Base-by-base conservation (phyloP, 2,329 filamentous ascomycete genomes). In the Talaromyces sp. region DNA sequence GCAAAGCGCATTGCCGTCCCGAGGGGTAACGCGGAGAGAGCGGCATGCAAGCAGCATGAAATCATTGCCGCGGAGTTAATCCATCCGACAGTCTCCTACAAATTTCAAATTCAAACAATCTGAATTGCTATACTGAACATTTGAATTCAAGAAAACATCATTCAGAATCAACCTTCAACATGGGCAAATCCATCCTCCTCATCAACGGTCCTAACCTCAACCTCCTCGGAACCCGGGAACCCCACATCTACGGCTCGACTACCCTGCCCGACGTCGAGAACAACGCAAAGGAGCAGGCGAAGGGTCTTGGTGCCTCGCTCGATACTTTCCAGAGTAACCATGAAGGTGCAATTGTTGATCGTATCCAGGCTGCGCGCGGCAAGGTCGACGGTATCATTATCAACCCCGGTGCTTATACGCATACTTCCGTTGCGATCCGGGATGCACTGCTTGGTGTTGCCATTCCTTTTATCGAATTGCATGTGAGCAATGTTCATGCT, bases 161-260 rank as follows among this genome's bases (percentile, higher is more conserved):
- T n/a, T n/a, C n/a, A n/a, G n/a, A n/a, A n/a, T n/a, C n/a, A n/a
- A n/a, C n/a, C 41, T 17, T 29, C 24, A 29, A 65, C 52, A 71
- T 70, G 68, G 57, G 51, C 32, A 70, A 70, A 60, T 68, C 69
- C 44, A 85, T 91, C 66, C 85, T 91, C 62, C 79, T 91, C 60
- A 85, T 91, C 76, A 91, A 91, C 72, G 88, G 89, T n/a, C 88
- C 88, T 29, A 92, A 92, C 70, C 86, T 92, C 63, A 91, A 91
- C 74, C 85, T 92, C 45, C 82, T 92, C 27, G 89, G 89, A 32
- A 87, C 83, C 11, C 81, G 89, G 19, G 88, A 93, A 69, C 88
- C 89, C 14, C 75, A 84, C 24, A 81, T 90, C 64, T 91, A 92
- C 75, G 89, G 89, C 66, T 79, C 77, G 55, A 85, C 84, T 0